Conservation (phyloP, 2,329 filamentous ascomycete species). For the Neurospora sp. region DNA sequence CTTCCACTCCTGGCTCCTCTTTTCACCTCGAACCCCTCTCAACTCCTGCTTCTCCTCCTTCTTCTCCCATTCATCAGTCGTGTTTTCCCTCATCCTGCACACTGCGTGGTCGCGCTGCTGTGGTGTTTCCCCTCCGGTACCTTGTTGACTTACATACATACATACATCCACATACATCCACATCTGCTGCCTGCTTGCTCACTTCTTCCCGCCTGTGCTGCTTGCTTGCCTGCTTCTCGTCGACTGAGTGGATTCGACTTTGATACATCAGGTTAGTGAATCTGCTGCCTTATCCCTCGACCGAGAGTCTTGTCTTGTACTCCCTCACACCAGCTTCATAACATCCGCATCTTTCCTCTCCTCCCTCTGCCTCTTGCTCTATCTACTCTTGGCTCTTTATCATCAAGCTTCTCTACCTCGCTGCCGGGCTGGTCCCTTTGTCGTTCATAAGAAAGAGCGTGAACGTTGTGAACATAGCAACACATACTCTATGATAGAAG, state of each 20-base stretch:
- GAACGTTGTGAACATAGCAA: slow-evolving; percentile 24
- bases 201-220: not conserved
- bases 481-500: slow-evolving; percentile 19
- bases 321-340: slow-evolving; percentile 3
- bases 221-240: not conserved
- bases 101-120: not conserved
- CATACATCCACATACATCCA: not conserved
- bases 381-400: slow-evolving; percentile 6
- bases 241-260: not conserved
- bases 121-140: not conserved
- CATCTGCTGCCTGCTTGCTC: not conserved
- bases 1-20: not conserved
- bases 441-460: slow-evolving; percentile 22
- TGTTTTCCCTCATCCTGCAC: not conserved
- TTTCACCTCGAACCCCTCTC: slow-evolving; percentile 2
- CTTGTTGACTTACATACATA: not conserved
- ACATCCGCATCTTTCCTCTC: slow-evolving; percentile 11
- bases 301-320: not conserved
- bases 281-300: not conserved
- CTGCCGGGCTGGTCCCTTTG: slow-evolving; percentile 3
- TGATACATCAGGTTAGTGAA: not conserved
- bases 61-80: slow-evolving; percentile 1
- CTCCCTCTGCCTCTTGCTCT: slow-evolving; percentile 8
- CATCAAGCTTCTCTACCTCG: not conserved
- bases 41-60: slow-evolving; percentile 5